phyloP scores from a whole-genome alignment of 169 alveolate genomes.

The Plasmodium malariae region DNA sequence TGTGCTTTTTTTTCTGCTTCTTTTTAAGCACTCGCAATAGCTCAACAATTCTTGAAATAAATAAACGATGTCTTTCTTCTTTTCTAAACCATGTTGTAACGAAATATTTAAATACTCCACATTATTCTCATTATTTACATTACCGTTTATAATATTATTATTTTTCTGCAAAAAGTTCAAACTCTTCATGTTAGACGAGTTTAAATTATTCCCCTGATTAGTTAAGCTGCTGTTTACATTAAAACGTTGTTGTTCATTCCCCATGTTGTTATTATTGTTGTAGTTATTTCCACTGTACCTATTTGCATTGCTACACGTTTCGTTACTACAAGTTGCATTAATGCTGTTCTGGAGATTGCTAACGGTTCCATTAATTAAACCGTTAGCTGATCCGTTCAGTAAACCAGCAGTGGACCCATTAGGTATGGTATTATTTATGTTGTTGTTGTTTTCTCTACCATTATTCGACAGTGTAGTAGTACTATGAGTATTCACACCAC shows the following conservation, averaged over 20 bases:
- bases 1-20: slow-evolving; percentile 52
- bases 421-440: neutral
- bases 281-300: neutral
- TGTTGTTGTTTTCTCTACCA: neutral
- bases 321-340: too few species aligned
- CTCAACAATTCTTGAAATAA: slow-evolving; percentile 63
- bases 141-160: neutral
- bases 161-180: slow-evolving; percentile 14
- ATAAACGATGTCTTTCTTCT: slow-evolving; percentile 60
- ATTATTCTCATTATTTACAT: slow-evolving; percentile 14
- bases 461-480: slow-evolving; percentile 1
- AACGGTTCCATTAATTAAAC: neutral
- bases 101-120: slow-evolving; percentile 20
- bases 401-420: neutral
- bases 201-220: neutral
- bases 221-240: slow-evolving; percentile 17
- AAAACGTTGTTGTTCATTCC: neutral
- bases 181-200: slow-evolving; percentile 9
- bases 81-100: slow-evolving; percentile 21
- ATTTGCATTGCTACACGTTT: too few species aligned
- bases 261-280: neutral
- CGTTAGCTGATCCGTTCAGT: neutral
- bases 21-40: slow-evolving; percentile 72
- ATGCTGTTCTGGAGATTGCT: neutral
- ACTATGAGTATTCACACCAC: neutral